Conservation (phyloP, 176 grass and related monocot genomes). For the Aegilops sharonensis region DNA sequence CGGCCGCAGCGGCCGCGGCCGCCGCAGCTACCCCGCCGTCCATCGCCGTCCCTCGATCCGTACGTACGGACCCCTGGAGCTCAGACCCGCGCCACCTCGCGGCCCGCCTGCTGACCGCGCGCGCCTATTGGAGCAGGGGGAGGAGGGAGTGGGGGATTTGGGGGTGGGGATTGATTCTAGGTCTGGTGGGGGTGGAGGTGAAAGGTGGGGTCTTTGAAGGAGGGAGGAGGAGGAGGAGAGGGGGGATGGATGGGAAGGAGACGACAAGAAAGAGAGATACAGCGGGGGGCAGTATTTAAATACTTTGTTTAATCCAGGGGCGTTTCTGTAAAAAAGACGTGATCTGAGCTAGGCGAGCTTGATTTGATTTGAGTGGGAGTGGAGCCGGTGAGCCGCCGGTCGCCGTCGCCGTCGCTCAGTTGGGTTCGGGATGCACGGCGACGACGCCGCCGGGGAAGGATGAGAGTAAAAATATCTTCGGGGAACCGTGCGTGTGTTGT, state of each 20-base stretch:
- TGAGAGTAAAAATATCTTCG: too few species aligned
- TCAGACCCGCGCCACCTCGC: not conserved
- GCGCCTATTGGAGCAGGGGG: not conserved
- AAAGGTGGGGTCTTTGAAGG: not conserved
- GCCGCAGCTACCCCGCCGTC: not conserved
- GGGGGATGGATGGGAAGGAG: not conserved
- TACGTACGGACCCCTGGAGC: not conserved
- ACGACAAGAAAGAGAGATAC: not conserved
- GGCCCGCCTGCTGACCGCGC: too few species aligned
- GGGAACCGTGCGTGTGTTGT: too few species aligned
- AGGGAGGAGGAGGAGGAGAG: not conserved
- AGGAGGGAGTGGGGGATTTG: not conserved
- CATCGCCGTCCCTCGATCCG: constrained; percentile 33
- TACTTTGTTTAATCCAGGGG: not conserved
- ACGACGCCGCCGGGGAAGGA: too few species aligned
- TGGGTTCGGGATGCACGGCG: too few species aligned
- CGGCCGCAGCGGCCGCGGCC: not conserved
- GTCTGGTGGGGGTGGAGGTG: not conserved
- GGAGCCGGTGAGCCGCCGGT: too few species aligned
- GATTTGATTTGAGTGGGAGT: not conserved
- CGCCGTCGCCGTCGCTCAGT: too few species aligned
- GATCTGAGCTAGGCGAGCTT: too few species aligned
- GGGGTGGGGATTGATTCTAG: not conserved
- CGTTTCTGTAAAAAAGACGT: not conserved
- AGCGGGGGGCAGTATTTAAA: not conserved